A percentile compares a stretch with the other conserved stretches of the same genome.
phyloP scores from a whole-genome alignment of 768 basidiomycete species.

The Phanerochaete sordida region DNA sequence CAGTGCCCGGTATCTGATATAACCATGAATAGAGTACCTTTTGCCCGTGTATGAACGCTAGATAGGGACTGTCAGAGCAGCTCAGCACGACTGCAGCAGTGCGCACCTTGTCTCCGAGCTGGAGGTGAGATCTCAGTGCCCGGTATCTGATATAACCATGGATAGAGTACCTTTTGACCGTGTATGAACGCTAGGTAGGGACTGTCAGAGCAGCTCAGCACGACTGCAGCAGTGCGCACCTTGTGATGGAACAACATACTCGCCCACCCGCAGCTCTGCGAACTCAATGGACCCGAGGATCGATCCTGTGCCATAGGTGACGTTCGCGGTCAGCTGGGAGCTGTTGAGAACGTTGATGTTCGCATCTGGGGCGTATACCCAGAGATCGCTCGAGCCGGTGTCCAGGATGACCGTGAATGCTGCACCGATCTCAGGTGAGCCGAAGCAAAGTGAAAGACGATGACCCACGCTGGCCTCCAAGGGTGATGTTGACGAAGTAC shows the following conservation, averaged over 20 bases:
- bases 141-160: too few species aligned
- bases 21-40: not conserved
- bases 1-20: too few species aligned
- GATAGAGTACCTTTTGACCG: not conserved
- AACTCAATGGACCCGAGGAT: slow-evolving; percentile 33
- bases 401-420: slow-evolving; percentile 28
- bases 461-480: not conserved
- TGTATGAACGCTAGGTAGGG: not conserved
- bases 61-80: too few species aligned
- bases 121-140: too few species aligned
- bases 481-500: not conserved
- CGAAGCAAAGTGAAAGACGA: too few species aligned
- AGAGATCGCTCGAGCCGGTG: slow-evolving; percentile 31
- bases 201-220: too few species aligned
- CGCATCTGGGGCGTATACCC: slow-evolving; percentile 18
- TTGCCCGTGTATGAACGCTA: not conserved
- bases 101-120: slow-evolving; percentile 41
- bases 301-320: slow-evolving; percentile 35
- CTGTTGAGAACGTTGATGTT: slow-evolving; percentile 14
- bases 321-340: slow-evolving; percentile 25
- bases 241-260: slow-evolving; percentile 48
- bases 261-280: slow-evolving; percentile 31
- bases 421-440: not conserved
- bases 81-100: too few species aligned
- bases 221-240: slow-evolving; percentile 33